phyloP scores from a whole-genome alignment of 2,329 filamentous ascomycete genomes.

The Ascochyta fabae region DNA sequence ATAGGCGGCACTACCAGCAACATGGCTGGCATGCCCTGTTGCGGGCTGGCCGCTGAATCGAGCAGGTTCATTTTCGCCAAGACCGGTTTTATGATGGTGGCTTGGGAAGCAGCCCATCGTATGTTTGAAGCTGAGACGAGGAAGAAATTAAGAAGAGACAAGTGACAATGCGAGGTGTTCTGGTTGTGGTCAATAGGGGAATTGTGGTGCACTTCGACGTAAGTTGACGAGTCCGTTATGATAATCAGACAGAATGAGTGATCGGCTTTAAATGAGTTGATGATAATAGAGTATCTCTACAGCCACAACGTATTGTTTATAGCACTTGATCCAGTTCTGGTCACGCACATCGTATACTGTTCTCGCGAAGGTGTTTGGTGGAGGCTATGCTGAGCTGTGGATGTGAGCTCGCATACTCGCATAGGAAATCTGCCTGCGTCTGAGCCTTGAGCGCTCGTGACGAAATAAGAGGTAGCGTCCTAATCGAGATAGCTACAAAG shows the following conservation, averaged over 20 bases:
- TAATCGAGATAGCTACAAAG: neutral
- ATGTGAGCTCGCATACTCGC: neutral
- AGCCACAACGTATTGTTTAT: neutral
- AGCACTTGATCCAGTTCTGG: neutral
- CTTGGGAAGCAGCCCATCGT: conserved; percentile 15
- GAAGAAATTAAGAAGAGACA: neutral
- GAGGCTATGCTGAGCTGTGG: conserved; percentile 8
- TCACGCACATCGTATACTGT: neutral
- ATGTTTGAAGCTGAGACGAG: neutral
- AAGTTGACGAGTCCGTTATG: neutral
- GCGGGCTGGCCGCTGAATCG: conserved; percentile 3
- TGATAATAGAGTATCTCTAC: neutral
- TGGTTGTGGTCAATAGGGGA: neutral
- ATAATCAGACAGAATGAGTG: neutral
- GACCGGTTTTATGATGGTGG: conserved; percentile 1
- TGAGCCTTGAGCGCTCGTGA: neutral
- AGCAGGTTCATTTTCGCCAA: conserved; percentile 5
- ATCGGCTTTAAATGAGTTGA: neutral
- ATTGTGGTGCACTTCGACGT: neutral
- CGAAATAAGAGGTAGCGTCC: neutral
- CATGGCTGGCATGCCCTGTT: neutral
- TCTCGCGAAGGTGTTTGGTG: conserved; percentile 3
- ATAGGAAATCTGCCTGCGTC: conserved; percentile 6
- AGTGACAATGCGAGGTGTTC: too few species aligned
- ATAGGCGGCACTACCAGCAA: neutral